Conservation (phyloP, 345 rosid genomes). For the Bruguiera sexangula region DNA sequence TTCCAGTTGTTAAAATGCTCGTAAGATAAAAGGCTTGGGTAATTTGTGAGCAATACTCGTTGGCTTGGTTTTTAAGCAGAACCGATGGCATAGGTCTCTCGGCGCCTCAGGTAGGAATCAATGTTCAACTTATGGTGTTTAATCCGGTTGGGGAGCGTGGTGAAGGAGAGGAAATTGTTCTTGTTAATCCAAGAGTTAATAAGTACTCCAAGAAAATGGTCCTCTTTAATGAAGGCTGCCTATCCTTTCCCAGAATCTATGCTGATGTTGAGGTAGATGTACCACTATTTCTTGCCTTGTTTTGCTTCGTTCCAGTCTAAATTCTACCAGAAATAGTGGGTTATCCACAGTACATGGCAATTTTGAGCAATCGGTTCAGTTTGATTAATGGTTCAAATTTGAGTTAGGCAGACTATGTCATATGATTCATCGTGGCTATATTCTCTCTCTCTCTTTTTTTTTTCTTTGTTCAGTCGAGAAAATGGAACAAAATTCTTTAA, state of each 20-base stretch:
- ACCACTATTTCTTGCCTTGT: neutral
- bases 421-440: too few species aligned
- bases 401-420: too few species aligned
- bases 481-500: too few species aligned
- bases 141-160: slow-evolving; percentile 71
- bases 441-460: too few species aligned
- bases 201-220: slow-evolving; percentile 62
- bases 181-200: slow-evolving; percentile 74
- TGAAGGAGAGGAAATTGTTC: slow-evolving; percentile 85
- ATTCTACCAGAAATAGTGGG: neutral
- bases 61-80: slow-evolving; percentile 52
- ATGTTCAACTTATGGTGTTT: slow-evolving; percentile 91
- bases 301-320: neutral
- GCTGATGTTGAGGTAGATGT: slow-evolving; percentile 72
- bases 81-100: slow-evolving; percentile 96
- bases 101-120: slow-evolving; percentile 94
- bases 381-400: too few species aligned
- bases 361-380: too few species aligned
- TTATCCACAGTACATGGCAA: too few species aligned
- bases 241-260: slow-evolving; percentile 85
- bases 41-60: slow-evolving; percentile 26
- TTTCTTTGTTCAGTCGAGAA: too few species aligned
- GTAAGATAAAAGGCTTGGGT: neutral
- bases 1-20: neutral
- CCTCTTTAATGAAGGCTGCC: slow-evolving; percentile 77